Conservation (phyloP, 1,139 yeast genomes). For the Yamadazyma songkhlaensis region DNA sequence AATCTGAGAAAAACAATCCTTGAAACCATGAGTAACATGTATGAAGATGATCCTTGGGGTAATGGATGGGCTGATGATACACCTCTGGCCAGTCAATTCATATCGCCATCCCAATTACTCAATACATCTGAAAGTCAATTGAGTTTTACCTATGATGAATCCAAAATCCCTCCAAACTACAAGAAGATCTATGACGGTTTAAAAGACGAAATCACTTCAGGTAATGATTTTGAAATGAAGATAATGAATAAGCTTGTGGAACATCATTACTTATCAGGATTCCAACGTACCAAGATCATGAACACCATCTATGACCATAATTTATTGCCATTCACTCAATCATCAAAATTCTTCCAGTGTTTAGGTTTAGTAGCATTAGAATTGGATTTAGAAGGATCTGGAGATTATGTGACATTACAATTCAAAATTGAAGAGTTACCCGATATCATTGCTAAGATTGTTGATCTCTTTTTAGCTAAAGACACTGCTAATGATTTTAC, state of each 20-base stretch:
- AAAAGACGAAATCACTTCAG: constrained; percentile 20
- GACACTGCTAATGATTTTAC: constrained; percentile 7
- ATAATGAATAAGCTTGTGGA: constrained; percentile 29
- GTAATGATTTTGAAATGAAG: constrained; percentile 29
- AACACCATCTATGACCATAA: constrained; percentile 39
- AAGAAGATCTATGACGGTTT: constrained; percentile 19
- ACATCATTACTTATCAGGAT: constrained; percentile 25
- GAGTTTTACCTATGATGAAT: constrained; percentile 11
- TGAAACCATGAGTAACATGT: constrained; percentile 7
- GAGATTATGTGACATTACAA: constrained; percentile 43
- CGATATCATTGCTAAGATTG: constrained; percentile 25
- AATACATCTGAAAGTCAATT: constrained; percentile 7
- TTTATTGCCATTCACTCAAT: constrained; percentile 29
- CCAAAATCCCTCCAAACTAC: constrained; percentile 26
- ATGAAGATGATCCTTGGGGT: constrained; percentile 39
- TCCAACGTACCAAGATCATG: constrained; percentile 33
- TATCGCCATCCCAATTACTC: constrained; percentile 28
- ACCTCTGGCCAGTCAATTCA: constrained; percentile 15
- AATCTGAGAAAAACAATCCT: too few species aligned
- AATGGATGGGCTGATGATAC: constrained; percentile 36
- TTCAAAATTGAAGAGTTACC: constrained; percentile 36
- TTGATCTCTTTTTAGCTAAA: constrained; percentile 16
- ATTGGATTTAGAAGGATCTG: constrained; percentile 38
- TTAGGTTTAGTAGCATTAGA: constrained; percentile 43
- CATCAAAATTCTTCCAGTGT: constrained; percentile 31